Evolutionary conservation across 2,329 filamentous ascomycete genomes (phyloP).

Genomic region (Fusarium sp.): DNA sequence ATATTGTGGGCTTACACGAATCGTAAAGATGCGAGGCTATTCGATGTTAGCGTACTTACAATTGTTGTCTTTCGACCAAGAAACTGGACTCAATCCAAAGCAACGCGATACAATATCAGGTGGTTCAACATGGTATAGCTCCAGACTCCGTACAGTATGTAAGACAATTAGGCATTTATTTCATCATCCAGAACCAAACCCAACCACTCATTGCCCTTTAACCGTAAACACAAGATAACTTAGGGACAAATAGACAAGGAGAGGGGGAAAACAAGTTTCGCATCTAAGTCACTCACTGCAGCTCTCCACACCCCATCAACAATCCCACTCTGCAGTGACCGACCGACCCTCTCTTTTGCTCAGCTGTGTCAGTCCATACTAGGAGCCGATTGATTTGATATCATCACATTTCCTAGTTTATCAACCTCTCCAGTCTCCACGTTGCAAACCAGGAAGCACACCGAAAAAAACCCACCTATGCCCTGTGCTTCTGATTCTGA

Average conservation of each 20-base stretch:
- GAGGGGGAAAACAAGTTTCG: slow-evolving; percentile 15
- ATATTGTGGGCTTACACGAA: slow-evolving; percentile 11
- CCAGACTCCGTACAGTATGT: neutral
- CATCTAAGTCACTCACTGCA: slow-evolving; percentile 2
- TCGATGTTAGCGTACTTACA: neutral
- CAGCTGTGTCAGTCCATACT: neutral
- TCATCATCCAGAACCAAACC: slow-evolving; percentile 16
- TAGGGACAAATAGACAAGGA: neutral
- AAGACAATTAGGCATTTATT: slow-evolving; percentile 8
- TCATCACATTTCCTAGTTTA: slow-evolving; percentile 3
- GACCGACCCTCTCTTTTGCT: slow-evolving; percentile 4
- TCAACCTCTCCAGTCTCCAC: slow-evolving; percentile 23
- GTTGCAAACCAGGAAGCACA: slow-evolving; percentile 1
- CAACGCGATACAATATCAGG: slow-evolving; percentile 1
- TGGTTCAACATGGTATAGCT: slow-evolving; percentile 7
- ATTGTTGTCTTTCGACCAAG: neutral
- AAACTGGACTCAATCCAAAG: neutral
- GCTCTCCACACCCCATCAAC: slow-evolving; percentile 14
- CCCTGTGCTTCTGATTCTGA: neutral
- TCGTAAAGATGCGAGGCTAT: neutral
- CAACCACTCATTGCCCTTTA: neutral
- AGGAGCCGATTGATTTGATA: slow-evolving; percentile 11
- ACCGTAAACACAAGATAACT: neutral
- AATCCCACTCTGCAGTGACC: slow-evolving; percentile 17
- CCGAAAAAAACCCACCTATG: neutral